phyloP scores from a whole-genome alignment of 306 rosid species.

The Quercus glauca region DNA sequence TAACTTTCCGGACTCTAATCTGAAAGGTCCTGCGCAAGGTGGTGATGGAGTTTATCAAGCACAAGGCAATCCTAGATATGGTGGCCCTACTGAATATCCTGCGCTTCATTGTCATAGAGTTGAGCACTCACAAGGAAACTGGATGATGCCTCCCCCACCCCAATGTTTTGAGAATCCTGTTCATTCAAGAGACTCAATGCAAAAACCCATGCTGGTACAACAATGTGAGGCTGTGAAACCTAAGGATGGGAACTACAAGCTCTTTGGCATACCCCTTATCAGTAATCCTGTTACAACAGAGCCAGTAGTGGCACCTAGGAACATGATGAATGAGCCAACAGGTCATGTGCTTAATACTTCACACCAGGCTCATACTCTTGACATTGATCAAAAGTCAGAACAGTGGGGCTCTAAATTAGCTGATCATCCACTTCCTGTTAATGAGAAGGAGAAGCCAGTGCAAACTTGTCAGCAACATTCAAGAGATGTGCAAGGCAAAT shows the following conservation, averaged over 20 bases:
- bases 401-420: slow-evolving; percentile 38
- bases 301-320: slow-evolving; percentile 31
- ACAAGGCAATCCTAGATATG: slow-evolving; percentile 47
- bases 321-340: slow-evolving; percentile 31
- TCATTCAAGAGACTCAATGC: slow-evolving; percentile 42
- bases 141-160: slow-evolving; percentile 70
- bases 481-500: slow-evolving; percentile 57
- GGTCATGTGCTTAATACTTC: slow-evolving; percentile 21
- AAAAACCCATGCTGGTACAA: slow-evolving; percentile 29
- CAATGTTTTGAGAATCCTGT: slow-evolving; percentile 42
- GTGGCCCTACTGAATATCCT: slow-evolving; percentile 50
- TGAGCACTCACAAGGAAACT: slow-evolving; percentile 56
- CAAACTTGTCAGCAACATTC: slow-evolving; percentile 39
- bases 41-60: slow-evolving; percentile 45
- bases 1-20: slow-evolving; percentile 47
- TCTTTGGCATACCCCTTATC: slow-evolving; percentile 79
- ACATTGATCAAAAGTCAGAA: slow-evolving; percentile 52
- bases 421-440: slow-evolving; percentile 33
- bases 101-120: slow-evolving; percentile 51
- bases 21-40: slow-evolving; percentile 50
- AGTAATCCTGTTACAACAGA: slow-evolving; percentile 36
- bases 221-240: slow-evolving; percentile 44
- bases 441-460: slow-evolving; percentile 41
- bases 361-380: slow-evolving; percentile 28
- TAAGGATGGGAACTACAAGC: slow-evolving; percentile 71